Evolutionary conservation across 1,139 yeast genomes (phyloP), one percentile per base, ranked within the genome.

Genomic region (Geotrichum fermentans): DNA sequence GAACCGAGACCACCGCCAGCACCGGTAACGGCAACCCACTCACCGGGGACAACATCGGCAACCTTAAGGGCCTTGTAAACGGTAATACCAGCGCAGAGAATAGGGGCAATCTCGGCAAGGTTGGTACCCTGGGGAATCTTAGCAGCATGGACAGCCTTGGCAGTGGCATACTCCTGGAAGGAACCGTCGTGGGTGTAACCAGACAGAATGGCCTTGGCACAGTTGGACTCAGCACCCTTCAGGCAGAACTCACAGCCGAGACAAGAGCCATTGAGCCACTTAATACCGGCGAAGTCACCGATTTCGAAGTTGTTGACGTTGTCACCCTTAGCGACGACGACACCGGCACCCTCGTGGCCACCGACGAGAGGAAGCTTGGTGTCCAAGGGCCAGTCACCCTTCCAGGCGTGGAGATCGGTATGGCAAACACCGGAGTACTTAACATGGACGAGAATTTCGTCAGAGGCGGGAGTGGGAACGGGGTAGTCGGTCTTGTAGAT

Each of bases 301-400:
- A n/a, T n/a, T n/a, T n/a, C n/a, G n/a, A n/a, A n/a, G n/a, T n/a
- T n/a, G n/a, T n/a, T n/a, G n/a, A n/a, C n/a, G n/a, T n/a, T n/a
- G n/a, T n/a, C n/a, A n/a, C n/a, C n/a, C n/a, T n/a, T n/a, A 57
- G 75, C 88, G 52, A 83, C 90, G 55, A 83, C 92, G 34, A 78
- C 78, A 68, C 92, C 94, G 36, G 90, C 89, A 70, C 90, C 92
- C 70, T 84, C 94, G 73, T 84, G 94, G 61, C 94, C 94, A 55
- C 88, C 88, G 47, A 82, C 86, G 57, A 81, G 70, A 20, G 88
- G 88, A 55, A 79, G 72, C 66, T 82, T 81, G 56, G 80, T 75
- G 49, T 70, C 71, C 60, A 79, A 65, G 52, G 84, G 83, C 83
- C 84, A 81, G 67, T n/a, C n/a, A n/a, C n/a, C n/a, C n/a, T n/a